phyloP scores from a whole-genome alignment of 495 filamentous ascomycete genomes.

The Podospora bellae-mahoneyi region DNA sequence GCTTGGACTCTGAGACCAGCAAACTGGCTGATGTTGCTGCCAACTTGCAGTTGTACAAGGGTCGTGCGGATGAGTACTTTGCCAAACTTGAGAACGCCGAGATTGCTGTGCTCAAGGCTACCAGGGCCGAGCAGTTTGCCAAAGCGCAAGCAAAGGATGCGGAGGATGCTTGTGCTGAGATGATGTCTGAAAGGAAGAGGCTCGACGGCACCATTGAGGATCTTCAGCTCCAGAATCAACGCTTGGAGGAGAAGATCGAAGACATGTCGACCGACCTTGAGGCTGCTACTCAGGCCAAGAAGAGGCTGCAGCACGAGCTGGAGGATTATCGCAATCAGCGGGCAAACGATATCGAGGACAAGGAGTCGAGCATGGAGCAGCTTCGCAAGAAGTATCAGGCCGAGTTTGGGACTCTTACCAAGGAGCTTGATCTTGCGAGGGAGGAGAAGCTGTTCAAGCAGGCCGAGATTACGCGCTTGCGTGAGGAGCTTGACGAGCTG shows the following conservation, averaged over 20 bases:
- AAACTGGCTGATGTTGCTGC: constrained; percentile 79
- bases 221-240: constrained; percentile 81
- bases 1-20: constrained; percentile 83
- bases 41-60: constrained; percentile 86
- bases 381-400: constrained; percentile 95
- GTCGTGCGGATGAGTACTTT: constrained; percentile 93
- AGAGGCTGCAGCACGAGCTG: constrained; percentile 92
- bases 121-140: constrained; percentile 88
- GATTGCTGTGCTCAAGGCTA: constrained; percentile 89
- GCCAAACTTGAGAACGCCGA: constrained; percentile 96
- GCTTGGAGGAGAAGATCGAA: constrained; percentile 85
- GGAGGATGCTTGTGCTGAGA: constrained; percentile 83
- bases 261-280: constrained; percentile 88
- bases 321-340: constrained; percentile 95
- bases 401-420: constrained; percentile 82
- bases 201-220: constrained; percentile 89
- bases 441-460: constrained; percentile 70
- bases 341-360: constrained; percentile 95
- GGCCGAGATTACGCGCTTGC: constrained; percentile 66
- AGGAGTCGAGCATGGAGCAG: constrained; percentile 93
- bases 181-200: constrained; percentile 88
- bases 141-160: constrained; percentile 83
- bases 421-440: constrained; percentile 88
- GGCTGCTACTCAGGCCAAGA: constrained; percentile 83
- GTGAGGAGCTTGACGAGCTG: constrained; percentile 92